Evolutionary conservation across 345 rosid genomes (phyloP).

Genomic region (Syzygium jambos): DNA sequence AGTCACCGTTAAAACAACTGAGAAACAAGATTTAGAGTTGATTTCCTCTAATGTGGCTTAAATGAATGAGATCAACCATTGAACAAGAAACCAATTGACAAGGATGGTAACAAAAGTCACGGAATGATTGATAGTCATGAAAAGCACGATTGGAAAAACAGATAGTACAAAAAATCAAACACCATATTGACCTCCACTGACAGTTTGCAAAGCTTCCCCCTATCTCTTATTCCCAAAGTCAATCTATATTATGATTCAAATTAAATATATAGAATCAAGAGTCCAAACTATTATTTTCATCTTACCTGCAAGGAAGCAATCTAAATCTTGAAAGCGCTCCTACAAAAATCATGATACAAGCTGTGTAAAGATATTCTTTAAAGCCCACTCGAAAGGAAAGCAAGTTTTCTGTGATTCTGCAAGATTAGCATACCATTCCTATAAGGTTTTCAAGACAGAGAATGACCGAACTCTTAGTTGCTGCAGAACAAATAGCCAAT

Average conservation of each 20-base stretch:
- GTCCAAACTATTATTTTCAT: background rate
- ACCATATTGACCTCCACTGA: background rate
- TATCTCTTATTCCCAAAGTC: background rate
- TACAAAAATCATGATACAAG: slow-evolving; percentile 5
- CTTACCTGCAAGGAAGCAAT: slow-evolving; percentile 93
- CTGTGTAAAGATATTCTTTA: background rate
- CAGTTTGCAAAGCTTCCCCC: background rate
- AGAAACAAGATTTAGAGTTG: background rate
- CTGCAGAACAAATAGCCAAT: slow-evolving; percentile 92
- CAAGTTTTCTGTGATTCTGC: background rate
- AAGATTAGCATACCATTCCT: slow-evolving; percentile 42
- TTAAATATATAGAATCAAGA: background rate
- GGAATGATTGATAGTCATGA: background rate
- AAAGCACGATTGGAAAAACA: background rate
- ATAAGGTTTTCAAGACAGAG: slow-evolving; percentile 87
- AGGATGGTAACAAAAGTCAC: background rate
- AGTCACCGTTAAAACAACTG: background rate
- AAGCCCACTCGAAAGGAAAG: background rate
- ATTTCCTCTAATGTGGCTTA: background rate
- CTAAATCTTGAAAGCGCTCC: slow-evolving; percentile 84
- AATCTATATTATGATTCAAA: background rate
- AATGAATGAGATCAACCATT: background rate
- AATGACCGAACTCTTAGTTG: slow-evolving; percentile 92
- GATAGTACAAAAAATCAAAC: background rate
- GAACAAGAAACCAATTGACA: background rate